Conservation (phyloP, 129 eudicot genomes). For the Flaveria trinervia region DNA sequence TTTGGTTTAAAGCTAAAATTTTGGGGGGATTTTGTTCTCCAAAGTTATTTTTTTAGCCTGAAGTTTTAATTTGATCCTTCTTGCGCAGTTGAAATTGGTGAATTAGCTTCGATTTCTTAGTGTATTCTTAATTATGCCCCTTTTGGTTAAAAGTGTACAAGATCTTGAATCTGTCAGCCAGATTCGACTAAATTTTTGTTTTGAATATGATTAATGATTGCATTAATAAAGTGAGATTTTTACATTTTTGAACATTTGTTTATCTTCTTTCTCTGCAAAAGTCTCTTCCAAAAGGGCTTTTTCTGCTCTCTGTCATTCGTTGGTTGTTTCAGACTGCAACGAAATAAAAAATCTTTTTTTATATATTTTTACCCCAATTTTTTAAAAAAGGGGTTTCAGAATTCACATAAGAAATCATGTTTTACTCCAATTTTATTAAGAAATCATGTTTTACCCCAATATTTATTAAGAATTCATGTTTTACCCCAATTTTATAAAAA, state of each 20-base stretch:
- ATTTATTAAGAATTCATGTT: background rate
- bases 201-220: conserved; percentile 13
- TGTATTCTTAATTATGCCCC: conserved; percentile 10
- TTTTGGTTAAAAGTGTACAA: conserved; percentile 14
- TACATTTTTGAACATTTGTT: conserved; percentile 15
- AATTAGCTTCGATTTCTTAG: background rate
- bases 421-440: background rate
- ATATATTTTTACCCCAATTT: background rate
- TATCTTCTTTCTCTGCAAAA: conserved; percentile 27
- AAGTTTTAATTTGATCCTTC: background rate
- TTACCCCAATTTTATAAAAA: background rate
- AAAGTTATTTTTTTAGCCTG: background rate
- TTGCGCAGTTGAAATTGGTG: background rate
- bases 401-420: conserved; percentile 16
- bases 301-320: conserved; percentile 36
- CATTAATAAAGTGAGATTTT: conserved; percentile 23
- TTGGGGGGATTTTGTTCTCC: background rate
- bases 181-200: conserved; percentile 15
- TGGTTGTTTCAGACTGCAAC: conserved; percentile 26
- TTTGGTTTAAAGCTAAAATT: no score
- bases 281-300: conserved; percentile 38
- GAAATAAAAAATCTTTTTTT: conserved; percentile 5
- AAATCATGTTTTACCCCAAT: background rate
- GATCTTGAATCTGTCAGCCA: conserved; percentile 21
- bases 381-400: background rate